phyloP scores from a whole-genome alignment of 768 basidiomycete species.

The Phylloporus sp. region DNA sequence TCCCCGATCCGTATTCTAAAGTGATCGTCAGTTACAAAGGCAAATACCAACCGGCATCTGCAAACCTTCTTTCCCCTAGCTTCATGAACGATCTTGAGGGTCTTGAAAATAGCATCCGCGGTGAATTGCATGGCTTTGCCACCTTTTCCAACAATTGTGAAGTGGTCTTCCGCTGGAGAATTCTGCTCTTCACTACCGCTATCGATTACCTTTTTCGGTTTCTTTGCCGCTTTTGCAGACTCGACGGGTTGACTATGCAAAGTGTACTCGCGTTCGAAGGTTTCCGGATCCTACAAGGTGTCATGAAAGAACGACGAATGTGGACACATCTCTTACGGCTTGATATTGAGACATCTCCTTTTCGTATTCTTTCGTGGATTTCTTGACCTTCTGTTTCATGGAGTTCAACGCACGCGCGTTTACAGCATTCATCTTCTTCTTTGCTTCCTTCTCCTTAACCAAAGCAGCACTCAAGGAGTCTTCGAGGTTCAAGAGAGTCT shows the following conservation, averaged over 20 bases:
- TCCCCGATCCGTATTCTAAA: conserved; percentile 89
- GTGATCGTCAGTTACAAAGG: conserved; percentile 9
- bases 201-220: conserved; percentile 32
- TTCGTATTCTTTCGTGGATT: conserved; percentile 86
- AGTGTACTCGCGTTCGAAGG: conserved; percentile 73
- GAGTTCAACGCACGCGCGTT: conserved; percentile 92
- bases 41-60: neutral
- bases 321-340: conserved; percentile 44
- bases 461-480: conserved; percentile 64
- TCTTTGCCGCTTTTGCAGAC: conserved; percentile 33
- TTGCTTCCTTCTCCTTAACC: conserved; percentile 82
- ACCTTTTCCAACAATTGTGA: conserved; percentile 87
- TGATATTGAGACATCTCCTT: conserved; percentile 72
- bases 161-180: conserved; percentile 51
- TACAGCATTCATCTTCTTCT: conserved; percentile 94
- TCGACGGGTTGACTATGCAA: conserved; percentile 46
- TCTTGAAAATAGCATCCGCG: conserved; percentile 86
- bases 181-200: conserved; percentile 42
- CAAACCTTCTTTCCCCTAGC: conserved; percentile 92
- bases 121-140: conserved; percentile 81
- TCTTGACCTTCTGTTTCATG: conserved; percentile 98
- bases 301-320: neutral
- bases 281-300: conserved; percentile 71
- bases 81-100: conserved; percentile 85
- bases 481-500: conserved; percentile 71